Conservation (phyloP, 129 eudicot genomes). For the Lactuca sativa region DNA sequence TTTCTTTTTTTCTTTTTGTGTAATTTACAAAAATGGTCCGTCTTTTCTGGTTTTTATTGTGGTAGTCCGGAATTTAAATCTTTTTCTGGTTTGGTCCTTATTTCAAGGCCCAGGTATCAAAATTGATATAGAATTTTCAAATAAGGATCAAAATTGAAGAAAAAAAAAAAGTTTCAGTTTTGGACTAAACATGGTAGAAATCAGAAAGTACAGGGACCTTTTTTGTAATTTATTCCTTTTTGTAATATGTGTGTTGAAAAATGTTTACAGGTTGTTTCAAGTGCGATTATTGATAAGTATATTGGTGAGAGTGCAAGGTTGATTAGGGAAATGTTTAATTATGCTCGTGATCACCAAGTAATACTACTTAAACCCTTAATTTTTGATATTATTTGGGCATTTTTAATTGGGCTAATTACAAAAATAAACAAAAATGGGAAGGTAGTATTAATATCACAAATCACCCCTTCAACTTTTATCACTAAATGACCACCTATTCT, state of each 20-base stretch:
- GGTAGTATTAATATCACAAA: neutral
- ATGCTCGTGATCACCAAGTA: slow-evolving; percentile 99
- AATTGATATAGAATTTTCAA: neutral
- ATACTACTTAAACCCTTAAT: slow-evolving; percentile 37
- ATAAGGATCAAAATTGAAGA: neutral
- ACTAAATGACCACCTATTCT: too few relatives aligned
- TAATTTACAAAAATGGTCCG: neutral
- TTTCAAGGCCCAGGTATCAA: neutral
- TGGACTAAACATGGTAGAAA: neutral
- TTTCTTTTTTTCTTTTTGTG: neutral
- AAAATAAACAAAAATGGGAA: neutral
- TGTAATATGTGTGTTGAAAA: neutral
- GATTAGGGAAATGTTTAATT: slow-evolving; percentile 94
- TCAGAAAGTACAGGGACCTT: neutral
- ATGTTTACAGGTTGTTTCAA: slow-evolving; percentile 78
- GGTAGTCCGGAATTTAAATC: neutral
- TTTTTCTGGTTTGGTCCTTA: too few relatives aligned
- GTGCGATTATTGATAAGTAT: slow-evolving; percentile 95
- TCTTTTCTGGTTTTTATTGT: neutral
- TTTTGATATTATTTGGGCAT: neutral
- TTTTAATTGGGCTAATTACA: neutral
- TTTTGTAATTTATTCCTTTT: too few relatives aligned
- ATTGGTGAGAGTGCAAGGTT: slow-evolving; percentile 99
- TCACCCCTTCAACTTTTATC: neutral
- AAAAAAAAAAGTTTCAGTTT: too few relatives aligned